A percentile compares a stretch with the other conserved stretches of the same genome.
These are phyloP conservation scores for Chlorella sorokiniana DNA, from an alignment of 139 green algal genomes.

Conservation along the genomic window DNA sequence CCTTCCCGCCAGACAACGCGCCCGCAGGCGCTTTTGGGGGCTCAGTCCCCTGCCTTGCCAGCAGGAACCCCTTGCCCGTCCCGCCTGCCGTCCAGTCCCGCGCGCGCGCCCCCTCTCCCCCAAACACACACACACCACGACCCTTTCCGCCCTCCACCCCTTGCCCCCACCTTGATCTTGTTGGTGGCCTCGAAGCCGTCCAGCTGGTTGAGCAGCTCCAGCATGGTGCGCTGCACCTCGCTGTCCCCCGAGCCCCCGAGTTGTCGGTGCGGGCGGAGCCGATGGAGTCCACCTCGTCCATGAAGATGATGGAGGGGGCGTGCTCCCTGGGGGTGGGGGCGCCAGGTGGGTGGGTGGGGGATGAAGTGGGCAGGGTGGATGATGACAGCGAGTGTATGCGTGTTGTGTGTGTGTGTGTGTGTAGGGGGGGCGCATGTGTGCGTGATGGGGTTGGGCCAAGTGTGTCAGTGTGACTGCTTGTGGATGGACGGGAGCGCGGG, in stretches of 20 bases:
- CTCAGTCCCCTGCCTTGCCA: too few relatives aligned
- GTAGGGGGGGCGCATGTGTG: not conserved
- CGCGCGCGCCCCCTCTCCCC: not conserved
- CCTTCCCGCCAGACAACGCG: too few relatives aligned
- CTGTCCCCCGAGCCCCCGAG: slow-evolving; percentile 86
- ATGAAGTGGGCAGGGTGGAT: not conserved
- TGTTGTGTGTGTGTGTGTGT: too few relatives aligned
- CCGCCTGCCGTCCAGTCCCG: not conserved
- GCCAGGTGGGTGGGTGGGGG: not conserved
- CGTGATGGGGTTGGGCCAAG: not conserved
- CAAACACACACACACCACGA: not conserved
- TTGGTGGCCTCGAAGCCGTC: slow-evolving; percentile 99
- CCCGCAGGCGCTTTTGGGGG: too few relatives aligned
- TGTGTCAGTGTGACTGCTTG: too few relatives aligned
- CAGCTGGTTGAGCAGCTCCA: slow-evolving; percentile 99
- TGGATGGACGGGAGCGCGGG: too few relatives aligned
- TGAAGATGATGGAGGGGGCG: slow-evolving; percentile 96
- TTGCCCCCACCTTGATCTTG: slow-evolving; percentile 93
- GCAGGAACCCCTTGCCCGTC: too few relatives aligned
- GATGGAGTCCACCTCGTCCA: slow-evolving; percentile 99
- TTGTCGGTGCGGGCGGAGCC: slow-evolving; percentile 90
- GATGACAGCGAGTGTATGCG: not conserved
- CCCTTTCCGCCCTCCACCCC: not conserved
- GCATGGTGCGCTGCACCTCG: slow-evolving; percentile 99
- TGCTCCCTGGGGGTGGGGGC: slow-evolving; percentile 80